Evolutionary conservation across 495 filamentous ascomycete genomes (phyloP), one percentile per base, ranked within the genome.

Genomic region (Gamarada debralockiae): DNA sequence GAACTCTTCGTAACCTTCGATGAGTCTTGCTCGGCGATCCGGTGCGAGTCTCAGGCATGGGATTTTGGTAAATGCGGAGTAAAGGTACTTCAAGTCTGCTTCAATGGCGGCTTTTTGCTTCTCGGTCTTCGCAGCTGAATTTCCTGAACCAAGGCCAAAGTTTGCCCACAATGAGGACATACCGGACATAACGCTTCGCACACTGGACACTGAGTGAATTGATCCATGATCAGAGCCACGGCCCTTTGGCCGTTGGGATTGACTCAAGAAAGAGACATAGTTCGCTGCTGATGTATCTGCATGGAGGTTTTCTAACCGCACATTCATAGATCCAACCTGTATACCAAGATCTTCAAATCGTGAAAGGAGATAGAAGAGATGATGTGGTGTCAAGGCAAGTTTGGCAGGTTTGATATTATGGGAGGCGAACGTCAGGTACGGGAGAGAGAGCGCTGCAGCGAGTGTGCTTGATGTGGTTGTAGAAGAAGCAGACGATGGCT

Each of bases 21-120:
- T 95, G 60, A 96, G 70, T 37, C 86, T 83, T 31, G 91, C 90
- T 43, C 89, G 87, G 69, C 88, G 89, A 68, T 97, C 93, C 7
- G 92, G 92, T 41, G 91, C 82, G 44, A 98, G 73, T 50, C 85
- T 83, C 38, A 98, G 74, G 60, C 87, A 95, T 3, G 93, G 93
- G 50, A 97, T 95, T 72, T 98, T 98, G 63, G 93, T 98, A 68
- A 97, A 97, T 50, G 93, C 90, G 17, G 93, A 96, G 69, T 96
- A 98, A 8, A 98, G 77, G 66, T 98, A 97, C 67, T 90, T 96
- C 42, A 95, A 70, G 63, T 98, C 93, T 23, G 83, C 82, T 59
- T 91, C 82, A 44, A 92, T 66, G 23, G 89, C 88, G 25, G 86
- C 84, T 63, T 93, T 92, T 67, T 90, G 87, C 67, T 85, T 90